Evolutionary conservation across 179 eudicot genomes (phyloP).

Genomic region (Carnegiea gigantea): DNA sequence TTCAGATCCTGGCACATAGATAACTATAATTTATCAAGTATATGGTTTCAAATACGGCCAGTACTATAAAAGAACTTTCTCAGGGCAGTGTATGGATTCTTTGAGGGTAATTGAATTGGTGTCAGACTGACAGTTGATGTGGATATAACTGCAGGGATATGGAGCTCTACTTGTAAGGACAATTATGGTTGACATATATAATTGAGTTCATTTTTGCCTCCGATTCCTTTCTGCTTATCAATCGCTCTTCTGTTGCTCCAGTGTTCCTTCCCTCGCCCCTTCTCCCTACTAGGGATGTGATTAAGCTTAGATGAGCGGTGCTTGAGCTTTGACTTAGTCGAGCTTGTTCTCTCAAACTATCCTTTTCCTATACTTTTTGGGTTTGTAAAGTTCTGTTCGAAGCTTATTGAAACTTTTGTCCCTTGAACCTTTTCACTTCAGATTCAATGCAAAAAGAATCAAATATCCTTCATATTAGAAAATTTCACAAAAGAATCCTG

Average conservation of each 20-base stretch:
- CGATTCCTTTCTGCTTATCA: neutral
- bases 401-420: neutral
- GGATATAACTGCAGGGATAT: neutral
- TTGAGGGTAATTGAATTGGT: neutral
- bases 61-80: neutral
- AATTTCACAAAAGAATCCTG: no score
- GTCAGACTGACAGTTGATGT: neutral
- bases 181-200: neutral
- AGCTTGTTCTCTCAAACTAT: neutral
- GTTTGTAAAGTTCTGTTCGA: neutral
- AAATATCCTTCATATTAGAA: neutral
- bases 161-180: neutral
- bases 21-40: neutral
- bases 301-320: neutral
- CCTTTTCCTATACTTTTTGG: neutral
- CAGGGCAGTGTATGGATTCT: neutral
- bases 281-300: neutral
- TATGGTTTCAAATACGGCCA: neutral
- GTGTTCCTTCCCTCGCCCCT: neutral
- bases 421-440: neutral
- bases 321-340: neutral
- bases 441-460: neutral
- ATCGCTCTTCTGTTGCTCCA: neutral
- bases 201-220: slow-evolving; percentile 1
- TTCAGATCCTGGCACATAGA: neutral